A percentile compares a stretch with the other conserved stretches of the same genome.
phyloP scores from a whole-genome alignment of 768 basidiomycete genomes.

The Termitomyces sp. region DNA sequence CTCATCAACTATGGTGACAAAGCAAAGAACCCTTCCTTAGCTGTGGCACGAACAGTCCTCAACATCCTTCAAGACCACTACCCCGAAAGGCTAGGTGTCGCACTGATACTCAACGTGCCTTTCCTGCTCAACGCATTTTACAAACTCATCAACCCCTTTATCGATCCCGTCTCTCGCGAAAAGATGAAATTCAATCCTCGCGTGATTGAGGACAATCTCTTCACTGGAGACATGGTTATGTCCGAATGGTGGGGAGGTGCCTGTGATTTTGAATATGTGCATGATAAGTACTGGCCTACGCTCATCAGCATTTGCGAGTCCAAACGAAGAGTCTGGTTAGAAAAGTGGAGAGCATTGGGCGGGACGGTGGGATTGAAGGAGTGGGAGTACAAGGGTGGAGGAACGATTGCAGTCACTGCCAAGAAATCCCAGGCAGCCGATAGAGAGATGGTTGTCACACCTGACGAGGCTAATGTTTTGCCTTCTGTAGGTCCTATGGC shows the following conservation, averaged over 20 bases:
- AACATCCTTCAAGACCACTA: conserved; percentile 78
- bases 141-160: conserved; percentile 73
- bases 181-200: conserved; percentile 76
- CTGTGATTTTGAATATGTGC: conserved; percentile 64
- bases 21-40: conserved; percentile 48
- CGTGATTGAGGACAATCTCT: conserved; percentile 59
- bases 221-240: conserved; percentile 68
- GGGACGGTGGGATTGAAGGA: conserved; percentile 69
- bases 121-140: conserved; percentile 71
- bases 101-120: conserved; percentile 77
- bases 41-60: conserved; percentile 41
- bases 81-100: conserved; percentile 76
- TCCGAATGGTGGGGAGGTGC: conserved; percentile 65
- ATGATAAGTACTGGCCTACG: conserved; percentile 70
- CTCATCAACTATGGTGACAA: conserved; percentile 77
- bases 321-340: conserved; percentile 42
- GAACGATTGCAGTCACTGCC: not conserved
- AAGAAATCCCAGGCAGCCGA: not conserved
- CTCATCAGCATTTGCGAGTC: conserved; percentile 51
- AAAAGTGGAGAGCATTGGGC: conserved; percentile 65
- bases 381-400: conserved; percentile 61
- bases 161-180: conserved; percentile 75
- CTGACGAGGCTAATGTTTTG: not conserved
- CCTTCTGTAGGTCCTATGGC: not conserved
- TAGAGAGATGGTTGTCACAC: not conserved